These are phyloP conservation scores for Mycotypha africana DNA, from an alignment of 371 early-diverging fungal genomes.

Conservation along the genomic window DNA sequence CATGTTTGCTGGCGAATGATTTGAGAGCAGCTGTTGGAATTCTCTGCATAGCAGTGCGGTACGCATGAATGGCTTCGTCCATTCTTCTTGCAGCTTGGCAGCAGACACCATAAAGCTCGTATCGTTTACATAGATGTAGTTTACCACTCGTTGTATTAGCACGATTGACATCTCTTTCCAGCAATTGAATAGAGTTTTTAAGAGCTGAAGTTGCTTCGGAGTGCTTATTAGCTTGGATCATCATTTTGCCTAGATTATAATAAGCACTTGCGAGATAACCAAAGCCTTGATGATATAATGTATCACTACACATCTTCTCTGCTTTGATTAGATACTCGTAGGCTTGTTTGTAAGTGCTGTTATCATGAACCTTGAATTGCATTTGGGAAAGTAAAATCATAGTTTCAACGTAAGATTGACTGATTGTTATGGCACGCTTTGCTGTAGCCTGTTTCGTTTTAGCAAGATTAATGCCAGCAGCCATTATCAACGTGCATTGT, in stretches of 20 bases:
- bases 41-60: conserved; percentile 23
- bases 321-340: conserved; percentile 26
- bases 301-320: conserved; percentile 21
- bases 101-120: conserved; percentile 32
- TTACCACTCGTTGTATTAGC: conserved; percentile 16
- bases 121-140: conserved; percentile 39
- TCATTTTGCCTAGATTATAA: conserved; percentile 27
- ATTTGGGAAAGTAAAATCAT: conserved; percentile 29
- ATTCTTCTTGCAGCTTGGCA: conserved; percentile 23
- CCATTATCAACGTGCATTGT: too few relatives aligned
- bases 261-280: conserved; percentile 32
- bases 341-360: conserved; percentile 17
- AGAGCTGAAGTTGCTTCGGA: conserved; percentile 26
- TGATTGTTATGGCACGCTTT: not conserved
- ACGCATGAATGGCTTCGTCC: conserved; percentile 27
- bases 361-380: conserved; percentile 19
- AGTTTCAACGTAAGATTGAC: conserved; percentile 24
- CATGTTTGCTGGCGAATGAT: conserved; percentile 20
- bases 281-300: conserved; percentile 22
- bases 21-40: conserved; percentile 22
- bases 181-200: conserved; percentile 27
- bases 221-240: conserved; percentile 19
- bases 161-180: conserved; percentile 24
- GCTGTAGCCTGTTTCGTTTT: not conserved
- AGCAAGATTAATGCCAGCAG: too few relatives aligned